Base-by-base conservation (phyloP, 495 filamentous ascomycete species). In the Elasticomyces elasticus region DNA sequence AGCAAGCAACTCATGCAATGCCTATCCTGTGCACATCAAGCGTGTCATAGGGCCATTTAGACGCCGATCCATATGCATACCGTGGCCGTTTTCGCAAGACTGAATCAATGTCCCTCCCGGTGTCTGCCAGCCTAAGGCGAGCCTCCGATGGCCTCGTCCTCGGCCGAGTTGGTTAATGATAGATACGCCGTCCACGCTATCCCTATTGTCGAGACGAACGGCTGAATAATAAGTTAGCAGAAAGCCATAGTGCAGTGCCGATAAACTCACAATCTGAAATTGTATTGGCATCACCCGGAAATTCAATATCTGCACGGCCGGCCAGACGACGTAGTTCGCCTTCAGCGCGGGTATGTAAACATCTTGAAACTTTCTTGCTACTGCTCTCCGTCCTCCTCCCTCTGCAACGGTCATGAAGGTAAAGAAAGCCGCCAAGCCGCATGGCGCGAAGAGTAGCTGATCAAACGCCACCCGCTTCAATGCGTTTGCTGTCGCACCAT, bases 171-270 rank as follows among this genome's bases (percentile, higher is more conserved):
- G 51, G 87, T 92, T 4, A 99, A 77, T 0, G 90, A 96, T 24
- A 99, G 80, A 67, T 96, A 99, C 22, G 89, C 90, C n/a, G 94
- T 99, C 94, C 94, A 99, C 43, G 89, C 89, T 60, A 99, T 96
- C 76, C 94, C 94, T 52, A 99, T 72, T 24, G 86, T 91, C 3
- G 90, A 95, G 12, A 96, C 94, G 66, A 99, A 96, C 1, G 94
- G 94, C 92, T 97, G 57, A 33, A 17, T 4, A 19, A 49, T 15
- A 9, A 24, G 27, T 28, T 17, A 49, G 24, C 27, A 49, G n/a
- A n/a, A n/a, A n/a, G n/a, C n/a, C n/a, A n/a, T n/a, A n/a, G n/a
- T n/a, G n/a, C n/a, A n/a, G n/a, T n/a, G n/a, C n/a, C n/a, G n/a
- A n/a, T n/a, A n/a, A n/a, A 79, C 91, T 80, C 66, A 96, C 92